Evolutionary conservation across 2,329 filamentous ascomycete genomes (phyloP).

Genomic region (Botrytis byssoidea): DNA sequence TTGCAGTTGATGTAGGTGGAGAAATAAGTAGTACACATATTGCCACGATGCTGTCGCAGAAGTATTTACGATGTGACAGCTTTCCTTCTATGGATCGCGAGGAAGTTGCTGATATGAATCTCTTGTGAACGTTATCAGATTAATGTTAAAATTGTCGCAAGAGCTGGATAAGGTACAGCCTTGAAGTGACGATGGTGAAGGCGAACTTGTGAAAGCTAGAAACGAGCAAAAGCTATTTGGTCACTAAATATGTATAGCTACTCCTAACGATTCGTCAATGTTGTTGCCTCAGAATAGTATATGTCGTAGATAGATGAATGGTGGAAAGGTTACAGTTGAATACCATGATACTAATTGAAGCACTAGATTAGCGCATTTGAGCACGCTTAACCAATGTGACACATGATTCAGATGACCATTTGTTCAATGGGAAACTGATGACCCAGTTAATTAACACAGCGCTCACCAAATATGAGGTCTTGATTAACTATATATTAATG

Average conservation of each 20-base stretch:
- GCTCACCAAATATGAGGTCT: background rate
- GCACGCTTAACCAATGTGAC: background rate
- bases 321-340: background rate
- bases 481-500: background rate
- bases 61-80: background rate
- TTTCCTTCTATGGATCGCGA: background rate
- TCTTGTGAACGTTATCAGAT: background rate
- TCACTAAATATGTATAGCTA: background rate
- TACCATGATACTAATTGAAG: background rate
- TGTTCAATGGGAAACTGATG: background rate
- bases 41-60: too few species aligned
- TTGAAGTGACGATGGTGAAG: background rate
- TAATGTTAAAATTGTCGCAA: background rate
- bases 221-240: background rate
- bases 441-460: background rate
- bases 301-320: background rate
- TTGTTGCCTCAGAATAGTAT: too few species aligned
- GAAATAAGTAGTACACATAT: constrained; percentile 17
- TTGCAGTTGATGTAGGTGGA: constrained; percentile 15
- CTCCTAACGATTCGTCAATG: background rate
- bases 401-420: background rate
- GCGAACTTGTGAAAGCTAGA: background rate
- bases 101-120: background rate
- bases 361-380: background rate
- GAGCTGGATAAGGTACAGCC: background rate